Base-by-base conservation (phyloP, 108 stramenopile species). In the Nitzschia palea region DNA sequence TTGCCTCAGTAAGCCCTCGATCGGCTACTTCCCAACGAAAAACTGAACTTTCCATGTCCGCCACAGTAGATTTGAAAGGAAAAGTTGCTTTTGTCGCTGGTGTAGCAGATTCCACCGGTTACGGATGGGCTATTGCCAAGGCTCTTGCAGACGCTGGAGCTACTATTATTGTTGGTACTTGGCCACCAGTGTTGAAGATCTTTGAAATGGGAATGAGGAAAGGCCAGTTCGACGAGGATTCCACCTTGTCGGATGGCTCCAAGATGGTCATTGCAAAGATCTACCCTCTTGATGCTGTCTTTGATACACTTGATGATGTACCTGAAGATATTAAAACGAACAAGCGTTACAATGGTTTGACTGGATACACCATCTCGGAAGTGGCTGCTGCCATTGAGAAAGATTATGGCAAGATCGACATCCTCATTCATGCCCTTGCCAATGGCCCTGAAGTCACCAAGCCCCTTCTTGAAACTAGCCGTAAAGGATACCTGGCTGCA, bases 381-480 rank as follows among this genome's bases (percentile, higher is more conserved):
- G 96, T 97, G 31, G 96, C 96, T 55, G 84, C 88, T 72, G 81
- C 87, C 23, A 82, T 98, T 60, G 90, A 94, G 71, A 90, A 86
- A n/a, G 98, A 98, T 68, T 98, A 96, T 70, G 98, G 96, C 27
- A 93, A 92, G 60, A 94, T 98, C 67, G 98, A 98, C 74, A 95
- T 97, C 71, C 73, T 98, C 25, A 93, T 98, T 35, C 98, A 98
- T 83, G 95, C 97, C 32, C 95, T 98, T 67, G 98, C 98, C 60
- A 98, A 98, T 70, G 98, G 98, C 29, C 98, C 98, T 43, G 98
- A 98, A 68, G 98, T 98, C 26, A 95, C 95, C 67, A 97, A 97
- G 79, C 98, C 98, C 12, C 93, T 98, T 32, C 90, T 98, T 30
- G 96, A 98, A 74, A 97, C 96, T 28, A 86, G 86, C 55, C 86